Percentiles rank a stretch among this genome's conserved stretches.
Evolutionary conservation across 2,329 filamentous ascomycete species (phyloP).

Genomic region (Dendryphion nanum): DNA sequence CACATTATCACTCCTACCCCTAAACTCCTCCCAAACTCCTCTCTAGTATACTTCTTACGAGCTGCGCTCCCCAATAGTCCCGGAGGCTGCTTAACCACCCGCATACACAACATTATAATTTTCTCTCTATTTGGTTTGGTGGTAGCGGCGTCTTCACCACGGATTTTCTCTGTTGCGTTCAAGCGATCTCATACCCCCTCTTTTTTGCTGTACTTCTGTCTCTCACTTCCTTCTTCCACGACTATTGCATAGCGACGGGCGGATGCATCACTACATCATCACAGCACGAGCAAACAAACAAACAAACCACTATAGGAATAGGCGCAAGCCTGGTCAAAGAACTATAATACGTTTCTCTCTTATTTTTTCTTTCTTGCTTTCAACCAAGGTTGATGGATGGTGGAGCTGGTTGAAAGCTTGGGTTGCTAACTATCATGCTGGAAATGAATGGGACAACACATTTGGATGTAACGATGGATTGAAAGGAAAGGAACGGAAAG

Average conservation of each 20-base stretch:
- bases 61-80: conserved; percentile 32
- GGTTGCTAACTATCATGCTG: too few species aligned
- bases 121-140: background rate
- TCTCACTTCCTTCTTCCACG: conserved; percentile 8
- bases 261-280: conserved; percentile 6
- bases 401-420: too few species aligned
- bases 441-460: too few species aligned
- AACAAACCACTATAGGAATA: background rate
- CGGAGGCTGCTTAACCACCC: conserved; percentile 18
- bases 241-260: conserved; percentile 29
- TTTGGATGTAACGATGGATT: too few species aligned
- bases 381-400: too few species aligned
- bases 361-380: too few species aligned
- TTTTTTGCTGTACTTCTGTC: conserved; percentile 10
- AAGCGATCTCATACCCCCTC: conserved; percentile 34
- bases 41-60: conserved; percentile 16
- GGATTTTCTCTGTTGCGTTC: conserved; percentile 30
- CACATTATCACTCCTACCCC: background rate
- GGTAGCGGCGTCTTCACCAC: too few species aligned
- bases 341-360: too few species aligned
- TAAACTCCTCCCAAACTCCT: conserved; percentile 1
- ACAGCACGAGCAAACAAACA: too few species aligned
- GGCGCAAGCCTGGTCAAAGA: conserved; percentile 34
- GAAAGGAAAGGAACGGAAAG: too few species aligned
- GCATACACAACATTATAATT: conserved; percentile 7